phyloP scores from a whole-genome alignment of 768 basidiomycete genomes.

The Tephrocybe sp. region DNA sequence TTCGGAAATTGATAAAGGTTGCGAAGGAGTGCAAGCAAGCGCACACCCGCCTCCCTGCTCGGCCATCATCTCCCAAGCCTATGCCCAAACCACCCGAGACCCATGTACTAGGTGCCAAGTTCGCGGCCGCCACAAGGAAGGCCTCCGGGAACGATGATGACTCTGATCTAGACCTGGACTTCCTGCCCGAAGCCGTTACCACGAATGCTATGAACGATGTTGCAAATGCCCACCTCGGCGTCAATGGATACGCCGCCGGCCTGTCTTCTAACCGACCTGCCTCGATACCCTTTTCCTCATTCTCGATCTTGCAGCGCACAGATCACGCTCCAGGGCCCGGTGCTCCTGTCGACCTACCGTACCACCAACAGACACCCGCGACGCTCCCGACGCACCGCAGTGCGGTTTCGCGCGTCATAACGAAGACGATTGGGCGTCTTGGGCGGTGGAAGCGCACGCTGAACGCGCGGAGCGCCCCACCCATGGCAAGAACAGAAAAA shows the following conservation, averaged over 20 bases:
- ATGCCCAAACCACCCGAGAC: conserved; percentile 35
- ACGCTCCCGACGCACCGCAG: conserved; percentile 55
- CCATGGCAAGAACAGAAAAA: too few relatives aligned
- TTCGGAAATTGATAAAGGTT: conserved; percentile 79
- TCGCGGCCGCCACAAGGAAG: conserved; percentile 58
- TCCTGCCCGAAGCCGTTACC: conserved; percentile 44
- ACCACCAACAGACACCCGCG: conserved; percentile 36
- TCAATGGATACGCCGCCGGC: conserved; percentile 31
- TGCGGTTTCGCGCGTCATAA: conserved; percentile 70
- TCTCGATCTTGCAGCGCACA: conserved; percentile 65
- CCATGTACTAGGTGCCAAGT: conserved; percentile 60
- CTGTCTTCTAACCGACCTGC: conserved; percentile 39
- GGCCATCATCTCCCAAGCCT: conserved; percentile 27
- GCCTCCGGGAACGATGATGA: conserved; percentile 47
- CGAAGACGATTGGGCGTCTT: conserved; percentile 78
- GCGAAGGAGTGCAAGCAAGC: conserved; percentile 77
- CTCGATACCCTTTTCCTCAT: conserved; percentile 52
- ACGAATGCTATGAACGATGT: conserved; percentile 33
- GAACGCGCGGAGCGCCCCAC: conserved; percentile 38
- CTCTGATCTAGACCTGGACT: conserved; percentile 78
- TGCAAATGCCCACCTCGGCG: conserved; percentile 47
- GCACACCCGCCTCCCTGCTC: conserved; percentile 44
- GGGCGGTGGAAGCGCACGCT: conserved; percentile 82
- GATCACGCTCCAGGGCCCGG: conserved; percentile 35
- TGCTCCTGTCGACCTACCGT: conserved; percentile 29